These are phyloP conservation scores for Tremella mesenterica DNA, from an alignment of 768 basidiomycete genomes.

Conservation along the genomic window DNA sequence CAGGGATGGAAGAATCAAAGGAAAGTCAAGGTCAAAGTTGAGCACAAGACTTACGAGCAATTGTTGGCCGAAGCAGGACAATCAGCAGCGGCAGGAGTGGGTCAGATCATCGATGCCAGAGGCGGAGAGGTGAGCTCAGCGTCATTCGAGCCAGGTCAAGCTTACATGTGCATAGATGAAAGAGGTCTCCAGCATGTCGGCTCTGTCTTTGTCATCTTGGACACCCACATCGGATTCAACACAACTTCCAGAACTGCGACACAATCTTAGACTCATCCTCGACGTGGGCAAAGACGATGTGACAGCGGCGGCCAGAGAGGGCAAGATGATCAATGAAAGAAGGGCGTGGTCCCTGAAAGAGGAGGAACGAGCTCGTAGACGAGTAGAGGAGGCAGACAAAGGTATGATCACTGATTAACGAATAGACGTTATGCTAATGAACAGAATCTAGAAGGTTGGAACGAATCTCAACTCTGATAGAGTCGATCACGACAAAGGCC, in stretches of 20 bases:
- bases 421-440: neutral
- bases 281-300: slow-evolving; percentile 75
- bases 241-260: slow-evolving; percentile 90
- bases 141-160: neutral
- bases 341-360: slow-evolving; percentile 65
- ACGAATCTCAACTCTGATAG: slow-evolving; percentile 64
- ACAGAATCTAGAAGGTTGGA: slow-evolving; percentile 71
- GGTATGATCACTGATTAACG: slow-evolving; percentile 46
- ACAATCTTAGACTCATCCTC: slow-evolving; percentile 80
- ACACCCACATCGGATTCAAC: slow-evolving; percentile 77
- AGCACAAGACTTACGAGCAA: slow-evolving; percentile 96
- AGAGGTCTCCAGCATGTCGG: slow-evolving; percentile 76
- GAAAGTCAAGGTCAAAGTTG: slow-evolving; percentile 72
- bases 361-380: slow-evolving; percentile 59
- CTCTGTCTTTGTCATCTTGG: slow-evolving; percentile 64
- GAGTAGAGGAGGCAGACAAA: slow-evolving; percentile 66
- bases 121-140: slow-evolving; percentile 67
- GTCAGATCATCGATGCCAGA: slow-evolving; percentile 87
- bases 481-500: slow-evolving; percentile 57
- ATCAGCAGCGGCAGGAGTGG: slow-evolving; percentile 51
- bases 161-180: slow-evolving; percentile 52
- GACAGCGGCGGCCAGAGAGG: slow-evolving; percentile 82
- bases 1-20: slow-evolving; percentile 72
- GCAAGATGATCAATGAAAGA: slow-evolving; percentile 67
- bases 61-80: slow-evolving; percentile 75